phyloP scores from a whole-genome alignment of 768 basidiomycete genomes.

The Mycena epipterygia region DNA sequence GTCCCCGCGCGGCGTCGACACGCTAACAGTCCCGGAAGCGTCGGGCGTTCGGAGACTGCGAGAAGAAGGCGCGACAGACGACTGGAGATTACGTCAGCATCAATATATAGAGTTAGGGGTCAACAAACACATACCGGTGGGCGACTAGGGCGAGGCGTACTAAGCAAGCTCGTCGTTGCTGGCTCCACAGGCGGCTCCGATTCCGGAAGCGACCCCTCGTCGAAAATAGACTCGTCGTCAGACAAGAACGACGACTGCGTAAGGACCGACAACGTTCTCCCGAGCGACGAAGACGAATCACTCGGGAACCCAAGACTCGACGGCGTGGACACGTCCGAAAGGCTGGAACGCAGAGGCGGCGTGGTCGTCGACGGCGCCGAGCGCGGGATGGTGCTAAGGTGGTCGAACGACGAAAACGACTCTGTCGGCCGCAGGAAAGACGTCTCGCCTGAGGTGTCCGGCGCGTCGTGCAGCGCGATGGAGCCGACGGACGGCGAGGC shows the following conservation, averaged over 20 bases:
- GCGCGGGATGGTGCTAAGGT: conserved; percentile 61
- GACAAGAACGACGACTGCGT: conserved; percentile 33
- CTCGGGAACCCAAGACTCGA: conserved; percentile 23
- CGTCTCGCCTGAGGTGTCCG: conserved; percentile 79
- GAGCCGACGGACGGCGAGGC: conserved; percentile 77
- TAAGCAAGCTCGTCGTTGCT: conserved; percentile 29
- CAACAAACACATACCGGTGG: conserved; percentile 42
- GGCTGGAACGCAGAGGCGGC: conserved; percentile 36
- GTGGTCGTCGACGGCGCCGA: conserved; percentile 49
- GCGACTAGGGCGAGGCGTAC: conserved; percentile 39
- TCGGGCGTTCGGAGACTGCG: conserved; percentile 55
- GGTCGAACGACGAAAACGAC: conserved; percentile 56
- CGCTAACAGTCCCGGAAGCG: conserved; percentile 52
- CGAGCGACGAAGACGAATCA: conserved; percentile 27
- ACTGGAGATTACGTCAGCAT: conserved; percentile 38
- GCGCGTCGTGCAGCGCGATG: conserved; percentile 68
- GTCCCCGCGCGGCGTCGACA: conserved; percentile 62
- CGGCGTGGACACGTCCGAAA: conserved; percentile 35
- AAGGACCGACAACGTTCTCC: conserved; percentile 25
- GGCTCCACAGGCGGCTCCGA: conserved; percentile 12
- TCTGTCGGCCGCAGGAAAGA: conserved; percentile 76
- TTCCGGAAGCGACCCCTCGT: conserved; percentile 7
- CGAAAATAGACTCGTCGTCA: conserved; percentile 9
- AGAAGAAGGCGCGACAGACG: conserved; percentile 46
- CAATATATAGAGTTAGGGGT: not conserved